Evolutionary conservation across 169 alveolate genomes (phyloP).

Genomic region (Plasmodium billcollinsi): DNA sequence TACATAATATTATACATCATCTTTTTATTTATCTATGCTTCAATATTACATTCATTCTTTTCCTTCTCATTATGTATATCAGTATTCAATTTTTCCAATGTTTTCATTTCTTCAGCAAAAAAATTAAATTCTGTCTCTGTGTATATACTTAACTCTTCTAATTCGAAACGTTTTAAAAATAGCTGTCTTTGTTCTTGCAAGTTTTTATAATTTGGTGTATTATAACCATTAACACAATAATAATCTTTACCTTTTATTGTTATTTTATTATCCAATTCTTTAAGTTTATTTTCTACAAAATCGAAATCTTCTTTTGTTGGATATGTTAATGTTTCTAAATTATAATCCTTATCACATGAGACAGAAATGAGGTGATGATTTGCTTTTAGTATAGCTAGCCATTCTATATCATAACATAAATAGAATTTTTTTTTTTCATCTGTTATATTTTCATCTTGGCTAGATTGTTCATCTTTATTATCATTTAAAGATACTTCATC

Average conservation of each 20-base stretch:
- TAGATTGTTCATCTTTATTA: neutral
- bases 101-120: conserved; percentile 42
- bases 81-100: neutral
- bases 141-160: conserved; percentile 47
- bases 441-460: neutral
- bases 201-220: conserved; percentile 47
- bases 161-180: conserved; percentile 40
- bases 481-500: too few relatives aligned
- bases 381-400: conserved; percentile 73
- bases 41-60: too few relatives aligned
- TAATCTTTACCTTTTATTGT: conserved; percentile 34
- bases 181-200: conserved; percentile 39
- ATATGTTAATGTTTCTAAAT: conserved; percentile 40
- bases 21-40: too few relatives aligned
- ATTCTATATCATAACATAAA: conserved; percentile 56
- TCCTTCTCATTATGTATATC: conserved; percentile 3
- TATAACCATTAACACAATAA: conserved; percentile 44
- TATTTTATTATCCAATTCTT: conserved; percentile 16
- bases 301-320: conserved; percentile 65
- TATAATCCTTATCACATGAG: conserved; percentile 34
- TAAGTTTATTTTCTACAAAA: conserved; percentile 21
- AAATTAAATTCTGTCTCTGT: conserved; percentile 23
- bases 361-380: conserved; percentile 37
- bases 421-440: conserved; percentile 10
- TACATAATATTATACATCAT: too few relatives aligned